phyloP scores from a whole-genome alignment of 73 alveolate genomes.

The Paramecium primaurelia region DNA sequence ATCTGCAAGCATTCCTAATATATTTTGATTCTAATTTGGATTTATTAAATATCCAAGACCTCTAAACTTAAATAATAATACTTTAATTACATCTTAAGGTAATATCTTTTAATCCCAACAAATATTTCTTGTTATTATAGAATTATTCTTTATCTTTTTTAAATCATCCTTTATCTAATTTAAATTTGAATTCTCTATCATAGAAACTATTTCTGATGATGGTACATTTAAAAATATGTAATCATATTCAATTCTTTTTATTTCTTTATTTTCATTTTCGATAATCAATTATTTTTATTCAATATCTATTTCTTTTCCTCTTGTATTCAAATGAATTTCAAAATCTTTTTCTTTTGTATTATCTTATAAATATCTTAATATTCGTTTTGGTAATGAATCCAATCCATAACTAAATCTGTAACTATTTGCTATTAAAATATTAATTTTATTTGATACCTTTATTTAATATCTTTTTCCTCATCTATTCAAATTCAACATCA shows the following conservation, averaged over 20 bases:
- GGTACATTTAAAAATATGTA: background rate
- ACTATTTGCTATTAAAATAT: background rate
- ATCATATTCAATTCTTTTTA: background rate
- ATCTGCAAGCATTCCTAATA: background rate
- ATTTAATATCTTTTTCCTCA: background rate
- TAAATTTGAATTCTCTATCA: background rate
- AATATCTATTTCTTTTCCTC: background rate
- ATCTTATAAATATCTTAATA: background rate
- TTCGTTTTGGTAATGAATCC: background rate
- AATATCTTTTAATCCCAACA: background rate
- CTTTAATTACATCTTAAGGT: background rate
- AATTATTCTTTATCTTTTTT: background rate
- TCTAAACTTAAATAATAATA: constrained; percentile 24
- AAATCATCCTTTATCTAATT: background rate
- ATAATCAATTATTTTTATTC: background rate
- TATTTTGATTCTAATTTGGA: background rate
- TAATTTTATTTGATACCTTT: background rate
- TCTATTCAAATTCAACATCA: background rate
- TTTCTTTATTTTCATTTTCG: background rate
- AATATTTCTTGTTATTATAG: background rate
- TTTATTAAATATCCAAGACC: constrained; percentile 31
- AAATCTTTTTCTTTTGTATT: background rate
- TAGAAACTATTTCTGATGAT: background rate
- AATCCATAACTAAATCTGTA: constrained; percentile 3
- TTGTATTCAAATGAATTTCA: background rate